Conservation (phyloP, 495 filamentous ascomycete species). For the Margaritispora aquatica region DNA sequence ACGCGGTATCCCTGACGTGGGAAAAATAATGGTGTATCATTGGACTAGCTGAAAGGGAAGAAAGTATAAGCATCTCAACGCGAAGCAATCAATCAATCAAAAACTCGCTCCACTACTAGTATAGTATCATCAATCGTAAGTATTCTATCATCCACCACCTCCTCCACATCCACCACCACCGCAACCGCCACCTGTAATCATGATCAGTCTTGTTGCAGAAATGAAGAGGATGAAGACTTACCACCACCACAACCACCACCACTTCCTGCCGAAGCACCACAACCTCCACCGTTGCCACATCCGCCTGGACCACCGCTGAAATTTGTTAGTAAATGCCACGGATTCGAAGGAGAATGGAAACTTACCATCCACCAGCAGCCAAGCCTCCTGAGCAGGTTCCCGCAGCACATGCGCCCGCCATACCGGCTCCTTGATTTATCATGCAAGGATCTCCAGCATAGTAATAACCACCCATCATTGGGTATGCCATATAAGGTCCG, state of each 20-base stretch:
- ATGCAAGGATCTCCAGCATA: slow-evolving; percentile 44
- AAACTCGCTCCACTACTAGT: too few relatives aligned
- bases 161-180: slow-evolving; percentile 17
- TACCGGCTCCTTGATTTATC: slow-evolving; percentile 43
- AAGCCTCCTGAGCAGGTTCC: slow-evolving; percentile 37
- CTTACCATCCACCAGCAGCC: slow-evolving; percentile 35
- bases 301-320: slow-evolving; percentile 21
- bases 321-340: not conserved
- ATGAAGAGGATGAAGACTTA: not conserved
- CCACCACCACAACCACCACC: slow-evolving; percentile 31
- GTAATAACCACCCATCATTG: slow-evolving; percentile 38
- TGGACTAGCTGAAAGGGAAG: not conserved
- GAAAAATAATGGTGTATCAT: not conserved
- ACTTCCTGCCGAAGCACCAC: slow-evolving; percentile 33
- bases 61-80: not conserved
- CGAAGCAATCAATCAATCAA: not conserved
- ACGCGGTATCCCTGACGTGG: not conserved
- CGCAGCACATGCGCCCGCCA: slow-evolving; percentile 32
- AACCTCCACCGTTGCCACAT: slow-evolving; percentile 33
- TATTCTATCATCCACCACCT: not conserved
- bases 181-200: slow-evolving; percentile 16
- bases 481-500: slow-evolving; percentile 27
- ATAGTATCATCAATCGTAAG: not conserved
- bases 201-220: not conserved
- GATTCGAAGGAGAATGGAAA: not conserved